Evolutionary conservation across 2,329 filamentous ascomycete species (phyloP).

Genomic region (Eutypella sp.): DNA sequence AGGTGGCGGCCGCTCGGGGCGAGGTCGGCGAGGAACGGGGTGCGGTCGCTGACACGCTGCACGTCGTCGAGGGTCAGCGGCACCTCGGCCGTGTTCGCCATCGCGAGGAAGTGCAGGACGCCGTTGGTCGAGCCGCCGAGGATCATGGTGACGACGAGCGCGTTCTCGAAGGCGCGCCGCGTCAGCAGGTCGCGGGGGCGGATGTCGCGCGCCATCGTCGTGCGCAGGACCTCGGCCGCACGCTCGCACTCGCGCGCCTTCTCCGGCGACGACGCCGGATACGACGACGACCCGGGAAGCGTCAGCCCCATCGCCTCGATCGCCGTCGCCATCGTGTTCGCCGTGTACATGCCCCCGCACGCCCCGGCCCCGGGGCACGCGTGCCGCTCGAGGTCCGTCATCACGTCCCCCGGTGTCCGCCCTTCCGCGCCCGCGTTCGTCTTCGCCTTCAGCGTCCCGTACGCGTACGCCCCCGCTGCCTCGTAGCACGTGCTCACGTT

Average conservation of each 20-base stretch:
- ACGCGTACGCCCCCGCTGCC: slow-evolving; percentile 75
- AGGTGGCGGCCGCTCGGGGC: slow-evolving; percentile 79
- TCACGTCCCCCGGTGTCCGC: slow-evolving; percentile 69
- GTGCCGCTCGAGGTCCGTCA: slow-evolving; percentile 75
- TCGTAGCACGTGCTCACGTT: slow-evolving; percentile 90
- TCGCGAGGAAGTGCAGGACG: slow-evolving; percentile 83
- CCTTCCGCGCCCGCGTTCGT: slow-evolving; percentile 55
- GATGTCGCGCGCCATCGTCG: slow-evolving; percentile 78
- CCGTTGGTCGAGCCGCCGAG: slow-evolving; percentile 88
- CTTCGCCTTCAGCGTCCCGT: slow-evolving; percentile 70
- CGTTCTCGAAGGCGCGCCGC: slow-evolving; percentile 78
- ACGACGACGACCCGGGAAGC: slow-evolving; percentile 78
- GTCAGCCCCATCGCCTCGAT: slow-evolving; percentile 85
- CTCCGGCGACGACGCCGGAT: slow-evolving; percentile 72
- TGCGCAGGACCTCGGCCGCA: slow-evolving; percentile 70
- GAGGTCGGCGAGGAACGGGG: slow-evolving; percentile 81
- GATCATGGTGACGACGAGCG: slow-evolving; percentile 84
- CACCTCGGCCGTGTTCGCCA: slow-evolving; percentile 81
- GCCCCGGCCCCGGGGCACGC: slow-evolving; percentile 73
- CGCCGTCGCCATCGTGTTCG: slow-evolving; percentile 88
- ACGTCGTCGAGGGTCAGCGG: slow-evolving; percentile 75
- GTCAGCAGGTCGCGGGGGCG: slow-evolving; percentile 76
- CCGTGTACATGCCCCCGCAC: slow-evolving; percentile 83
- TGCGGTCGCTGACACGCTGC: slow-evolving; percentile 73
- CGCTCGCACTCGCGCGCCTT: slow-evolving; percentile 85